Percentiles rank a stretch among this genome's conserved stretches.
Evolutionary conservation across 306 rosid genomes (phyloP).

Genomic region (Amphicarpaea edgeworthii): DNA sequence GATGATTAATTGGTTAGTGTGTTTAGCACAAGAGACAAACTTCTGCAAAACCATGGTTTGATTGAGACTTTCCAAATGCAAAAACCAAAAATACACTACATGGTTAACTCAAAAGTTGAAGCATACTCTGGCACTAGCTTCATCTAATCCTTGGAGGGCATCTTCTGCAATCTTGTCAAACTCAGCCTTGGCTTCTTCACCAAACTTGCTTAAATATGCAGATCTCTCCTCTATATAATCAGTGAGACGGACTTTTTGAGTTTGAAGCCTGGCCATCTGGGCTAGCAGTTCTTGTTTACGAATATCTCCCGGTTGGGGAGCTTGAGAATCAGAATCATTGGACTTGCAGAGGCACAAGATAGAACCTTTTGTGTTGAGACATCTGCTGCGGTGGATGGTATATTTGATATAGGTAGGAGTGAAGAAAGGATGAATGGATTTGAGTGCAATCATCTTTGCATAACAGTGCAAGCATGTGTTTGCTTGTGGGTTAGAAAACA

Average conservation of each 20-base stretch:
- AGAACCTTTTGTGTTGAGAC: slow-evolving; percentile 51
- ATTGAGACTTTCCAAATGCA: neutral
- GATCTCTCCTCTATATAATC: slow-evolving; percentile 85
- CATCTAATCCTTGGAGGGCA: slow-evolving; percentile 86
- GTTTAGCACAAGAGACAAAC: neutral
- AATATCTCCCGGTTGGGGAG: slow-evolving; percentile 72
- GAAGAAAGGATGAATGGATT: slow-evolving; percentile 65
- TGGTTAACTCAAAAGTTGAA: slow-evolving; percentile 41
- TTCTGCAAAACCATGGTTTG: neutral
- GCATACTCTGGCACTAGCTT: slow-evolving; percentile 79
- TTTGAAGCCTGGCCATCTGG: slow-evolving; percentile 79
- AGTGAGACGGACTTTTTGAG: slow-evolving; percentile 77
- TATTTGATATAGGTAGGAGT: slow-evolving; percentile 38
- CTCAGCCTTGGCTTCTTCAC: slow-evolving; percentile 79
- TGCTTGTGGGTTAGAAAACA: slow-evolving; percentile 5
- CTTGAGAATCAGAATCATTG: slow-evolving; percentile 60
- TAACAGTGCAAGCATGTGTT: slow-evolving; percentile 11
- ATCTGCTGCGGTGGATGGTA: slow-evolving; percentile 40
- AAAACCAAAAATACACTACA: neutral
- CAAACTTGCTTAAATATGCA: slow-evolving; percentile 74
- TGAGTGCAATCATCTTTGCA: slow-evolving; percentile 68
- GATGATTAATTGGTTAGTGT: slow-evolving; percentile 2
- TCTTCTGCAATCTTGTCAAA: slow-evolving; percentile 83
- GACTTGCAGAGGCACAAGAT: slow-evolving; percentile 65
- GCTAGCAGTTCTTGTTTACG: slow-evolving; percentile 81